Base-by-base conservation (phyloP, 176 grass and related monocot genomes). In the Zoysia pacifica region DNA sequence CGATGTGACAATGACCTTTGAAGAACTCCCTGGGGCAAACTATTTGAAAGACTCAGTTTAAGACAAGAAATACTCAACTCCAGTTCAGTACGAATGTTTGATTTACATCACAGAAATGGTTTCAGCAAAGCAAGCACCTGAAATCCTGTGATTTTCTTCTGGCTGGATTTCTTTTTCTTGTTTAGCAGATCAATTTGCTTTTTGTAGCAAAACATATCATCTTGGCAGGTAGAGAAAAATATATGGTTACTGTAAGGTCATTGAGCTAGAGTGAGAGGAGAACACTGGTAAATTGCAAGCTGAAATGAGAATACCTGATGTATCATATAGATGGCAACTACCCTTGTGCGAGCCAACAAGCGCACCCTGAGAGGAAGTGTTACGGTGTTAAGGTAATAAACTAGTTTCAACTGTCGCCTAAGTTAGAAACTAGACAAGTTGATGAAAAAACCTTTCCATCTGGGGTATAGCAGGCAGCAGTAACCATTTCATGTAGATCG, bases 401-500 rank as follows among this genome's bases (percentile, higher is more conserved):
- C 42, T 56, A 79, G 66, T 37, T 76, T 75, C 2, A 8, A 48
- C 11, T 49, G 13, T 71, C 13, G 13, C 72, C 36, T 3, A 85
- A 52, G 44, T 85, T 48, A 52, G 36, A 69, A 81, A 67, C 6
- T 81, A 77, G n/a, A 46, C 80, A 81, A 67, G 44, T 69, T 9
- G 46, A 65, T 12, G 13, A 83, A 81, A n/a, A 77, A 84, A 98
- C 96, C 92, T 95, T 86, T 81, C 96, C 96, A 84, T 98, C 95
- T 6, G 95, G 95, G 49, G 92, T 89, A 81, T 94, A 98, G 59
- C 95, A 98, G 69, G 90, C 92, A 81, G 95, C 92, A 81, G 95
- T 98, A 80, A 98, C 86, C 90, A 98, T 94, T 85, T 98, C 95
- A 77, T 98, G 95, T 49, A 98, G 87, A 89, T 98, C 95, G 62